Conservation (phyloP, 2,329 filamentous ascomycete species). For the Cordyceps javanica region DNA sequence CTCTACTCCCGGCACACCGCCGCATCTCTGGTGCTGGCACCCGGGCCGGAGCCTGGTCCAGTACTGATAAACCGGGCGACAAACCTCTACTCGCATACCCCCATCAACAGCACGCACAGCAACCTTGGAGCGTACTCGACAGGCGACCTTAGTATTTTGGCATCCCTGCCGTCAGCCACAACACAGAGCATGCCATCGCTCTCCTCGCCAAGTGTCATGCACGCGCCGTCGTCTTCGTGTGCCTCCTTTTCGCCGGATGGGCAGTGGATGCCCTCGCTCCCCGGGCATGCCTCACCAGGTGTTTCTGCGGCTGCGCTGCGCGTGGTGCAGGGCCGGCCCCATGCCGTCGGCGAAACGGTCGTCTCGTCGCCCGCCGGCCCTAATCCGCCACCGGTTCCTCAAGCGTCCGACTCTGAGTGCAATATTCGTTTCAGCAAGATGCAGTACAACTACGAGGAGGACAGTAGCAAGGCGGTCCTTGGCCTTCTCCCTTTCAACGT, state of each 20-base stretch:
- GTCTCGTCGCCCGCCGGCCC: neutral
- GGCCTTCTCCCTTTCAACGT: constrained; percentile 14
- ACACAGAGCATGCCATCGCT: constrained; percentile 32
- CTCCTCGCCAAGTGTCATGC: neutral
- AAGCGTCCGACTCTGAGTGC: constrained; percentile 18
- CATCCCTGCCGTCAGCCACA: constrained; percentile 17
- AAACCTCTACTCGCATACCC: constrained; percentile 39
- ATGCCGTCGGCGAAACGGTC: neutral
- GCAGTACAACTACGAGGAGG: constrained; percentile 43
- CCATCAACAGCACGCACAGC: constrained; percentile 34
- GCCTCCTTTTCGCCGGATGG: neutral
- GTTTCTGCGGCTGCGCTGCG: neutral
- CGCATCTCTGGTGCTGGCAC: constrained; percentile 19
- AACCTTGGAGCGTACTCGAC: constrained; percentile 36
- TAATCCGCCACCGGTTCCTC: neutral
- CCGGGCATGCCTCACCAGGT: neutral
- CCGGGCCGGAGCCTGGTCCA: constrained; percentile 15
- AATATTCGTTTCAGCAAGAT: constrained; percentile 45
- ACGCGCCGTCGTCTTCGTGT: neutral
- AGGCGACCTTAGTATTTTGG: constrained; percentile 36
- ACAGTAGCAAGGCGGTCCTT: constrained; percentile 31
- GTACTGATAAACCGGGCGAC: constrained; percentile 50
- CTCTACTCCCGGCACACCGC: constrained; percentile 56
- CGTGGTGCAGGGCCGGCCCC: neutral
- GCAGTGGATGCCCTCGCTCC: constrained; percentile 5